These are phyloP conservation scores for Gossypium trilobum DNA, from an alignment of 441 rosid species.

Conservation along the genomic window DNA sequence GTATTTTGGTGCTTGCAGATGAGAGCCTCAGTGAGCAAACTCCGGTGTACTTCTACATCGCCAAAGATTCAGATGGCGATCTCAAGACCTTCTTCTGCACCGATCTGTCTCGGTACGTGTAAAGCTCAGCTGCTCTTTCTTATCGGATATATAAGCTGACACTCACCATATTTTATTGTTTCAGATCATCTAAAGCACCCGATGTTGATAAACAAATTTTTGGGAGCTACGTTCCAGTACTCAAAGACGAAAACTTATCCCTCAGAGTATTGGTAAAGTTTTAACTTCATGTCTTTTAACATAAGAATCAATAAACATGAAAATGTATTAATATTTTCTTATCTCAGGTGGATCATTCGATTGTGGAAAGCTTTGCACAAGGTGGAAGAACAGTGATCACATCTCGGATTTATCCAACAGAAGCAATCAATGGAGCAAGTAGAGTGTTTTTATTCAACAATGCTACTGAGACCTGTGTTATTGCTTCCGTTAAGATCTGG, in stretches of 20 bases:
- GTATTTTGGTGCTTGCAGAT: constrained; percentile 64
- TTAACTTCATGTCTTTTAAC: not conserved
- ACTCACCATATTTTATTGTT: not conserved
- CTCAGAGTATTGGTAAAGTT: constrained; percentile 60
- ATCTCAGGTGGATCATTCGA: constrained; percentile 81
- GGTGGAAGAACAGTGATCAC: constrained; percentile 78
- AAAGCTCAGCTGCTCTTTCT: not conserved
- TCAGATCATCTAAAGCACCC: constrained; percentile 62
- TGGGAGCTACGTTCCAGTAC: constrained; percentile 66
- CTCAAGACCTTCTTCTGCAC: constrained; percentile 57
- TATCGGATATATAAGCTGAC: not conserved
- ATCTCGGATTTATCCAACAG: constrained; percentile 76
- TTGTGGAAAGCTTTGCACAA: constrained; percentile 79
- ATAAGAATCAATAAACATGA: not conserved
- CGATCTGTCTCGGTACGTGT: constrained; percentile 55
- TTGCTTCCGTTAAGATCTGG: constrained; percentile 63
- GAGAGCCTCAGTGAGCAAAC: constrained; percentile 54
- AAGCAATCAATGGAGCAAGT: constrained; percentile 64
- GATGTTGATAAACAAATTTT: constrained; percentile 60
- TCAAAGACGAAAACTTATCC: constrained; percentile 53
- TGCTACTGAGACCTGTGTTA: constrained; percentile 46
- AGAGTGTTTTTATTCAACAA: constrained; percentile 74
- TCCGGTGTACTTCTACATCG: constrained; percentile 64
- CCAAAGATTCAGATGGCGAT: constrained; percentile 39
- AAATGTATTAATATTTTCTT: not conserved